Evolutionary conservation across 441 rosid genomes (phyloP), one percentile per base, ranked within the genome.

Genomic region (Bruguiera hainesii): DNA sequence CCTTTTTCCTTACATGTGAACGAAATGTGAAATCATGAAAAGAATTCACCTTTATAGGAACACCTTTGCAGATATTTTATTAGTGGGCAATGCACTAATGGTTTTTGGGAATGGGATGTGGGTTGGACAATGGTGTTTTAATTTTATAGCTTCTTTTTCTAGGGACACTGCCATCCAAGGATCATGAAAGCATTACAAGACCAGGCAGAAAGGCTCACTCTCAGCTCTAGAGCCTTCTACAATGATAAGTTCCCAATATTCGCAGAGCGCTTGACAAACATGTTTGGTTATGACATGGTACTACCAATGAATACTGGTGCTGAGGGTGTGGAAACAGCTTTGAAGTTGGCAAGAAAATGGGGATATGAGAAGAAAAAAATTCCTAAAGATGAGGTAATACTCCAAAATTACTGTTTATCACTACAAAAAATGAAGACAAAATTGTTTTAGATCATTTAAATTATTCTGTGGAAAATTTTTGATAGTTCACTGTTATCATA

Each of bases 231-330:
- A 65, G 99, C 98, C 42, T 94, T 94, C 74, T 81, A 89, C 33
- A 94, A 94, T 71, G 94, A 94, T 65, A 83, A 69, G 58, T 94
- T 94, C 76, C 99, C 98, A 16, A 8, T 82, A 48, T 86, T 89
- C 64, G 97, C 99, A 0, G 89, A 88, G 86, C 87, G 80, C 56
- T 70, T 94, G 31, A 85, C 96, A 4, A 81, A 76, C 46, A 87
- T 88, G 85, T 88, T 91, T 71, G 96, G 99, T 51, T 91, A 88
- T 65, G 98, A 91, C 56, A 91, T 94, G 99, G 96, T 91, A 53
- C 88, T 94, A 67, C 99, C 99, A 3, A 94, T 94, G 99, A 94
- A 94, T 69, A 94, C 99, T 1, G 97, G 98, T 9, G 99, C 99
- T 37, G 98, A 94, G 83, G 98, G 99, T 71, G 98, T 91, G 33